These are phyloP conservation scores for Didymella pinodella DNA, from an alignment of 2,329 filamentous ascomycete species.

Conservation along the genomic window DNA sequence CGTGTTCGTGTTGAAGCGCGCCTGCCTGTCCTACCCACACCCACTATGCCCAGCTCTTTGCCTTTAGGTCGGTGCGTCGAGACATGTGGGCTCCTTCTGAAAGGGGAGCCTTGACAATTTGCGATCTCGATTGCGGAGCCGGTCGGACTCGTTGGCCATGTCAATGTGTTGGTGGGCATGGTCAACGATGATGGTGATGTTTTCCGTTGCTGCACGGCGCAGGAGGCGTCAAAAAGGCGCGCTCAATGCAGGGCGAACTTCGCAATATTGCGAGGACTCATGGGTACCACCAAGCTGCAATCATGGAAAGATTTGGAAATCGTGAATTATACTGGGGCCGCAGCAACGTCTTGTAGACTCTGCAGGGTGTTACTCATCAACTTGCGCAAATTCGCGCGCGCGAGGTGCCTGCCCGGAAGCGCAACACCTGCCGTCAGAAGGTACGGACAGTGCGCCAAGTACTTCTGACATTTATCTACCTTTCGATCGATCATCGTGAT, in stretches of 20 bases:
- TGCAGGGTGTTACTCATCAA: conserved; percentile 16
- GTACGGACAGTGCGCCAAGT: background rate
- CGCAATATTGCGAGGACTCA: background rate
- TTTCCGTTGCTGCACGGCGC: background rate
- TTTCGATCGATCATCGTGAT: conserved; percentile 7
- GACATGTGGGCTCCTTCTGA: conserved; percentile 10
- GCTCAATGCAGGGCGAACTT: background rate
- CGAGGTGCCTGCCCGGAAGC: background rate
- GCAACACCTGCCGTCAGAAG: background rate
- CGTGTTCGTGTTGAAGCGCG: conserved; percentile 22
- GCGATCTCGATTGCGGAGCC: background rate
- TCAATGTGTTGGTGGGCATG: background rate
- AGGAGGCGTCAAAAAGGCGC: background rate
- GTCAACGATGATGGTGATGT: background rate
- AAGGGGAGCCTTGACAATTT: background rate
- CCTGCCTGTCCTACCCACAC: conserved; percentile 12
- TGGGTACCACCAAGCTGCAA: background rate
- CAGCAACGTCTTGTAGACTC: conserved; percentile 2
- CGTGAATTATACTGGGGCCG: background rate
- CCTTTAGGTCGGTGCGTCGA: background rate
- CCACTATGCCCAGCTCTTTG: conserved; percentile 14
- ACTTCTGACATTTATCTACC: background rate
- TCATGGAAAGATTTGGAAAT: background rate
- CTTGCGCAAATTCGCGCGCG: conserved; percentile 19
- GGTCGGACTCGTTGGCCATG: background rate